These are phyloP conservation scores for Domatiomyces catenatus DNA, from an alignment of 2,329 filamentous ascomycete genomes.

Conservation along the genomic window DNA sequence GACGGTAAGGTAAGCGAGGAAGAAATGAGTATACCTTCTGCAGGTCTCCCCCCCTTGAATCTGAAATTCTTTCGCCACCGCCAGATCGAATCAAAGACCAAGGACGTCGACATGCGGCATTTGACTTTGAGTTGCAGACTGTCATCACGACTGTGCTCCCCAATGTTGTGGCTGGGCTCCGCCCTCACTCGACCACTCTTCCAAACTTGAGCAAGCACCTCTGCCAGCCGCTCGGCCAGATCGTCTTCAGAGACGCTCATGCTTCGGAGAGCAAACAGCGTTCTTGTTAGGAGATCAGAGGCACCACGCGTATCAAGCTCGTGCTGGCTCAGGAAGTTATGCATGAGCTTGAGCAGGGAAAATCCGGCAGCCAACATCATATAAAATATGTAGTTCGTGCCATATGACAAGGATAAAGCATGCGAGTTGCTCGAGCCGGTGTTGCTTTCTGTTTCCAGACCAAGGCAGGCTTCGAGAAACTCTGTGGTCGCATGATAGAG, in stretches of 20 bases:
- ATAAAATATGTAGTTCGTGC: conserved; percentile 50
- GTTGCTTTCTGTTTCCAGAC: conserved; percentile 26
- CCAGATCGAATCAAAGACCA: conserved; percentile 54
- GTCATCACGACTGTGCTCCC: conserved; percentile 9
- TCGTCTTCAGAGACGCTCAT: conserved; percentile 50
- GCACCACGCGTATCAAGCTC: conserved; percentile 35
- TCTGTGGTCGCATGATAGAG: conserved; percentile 32
- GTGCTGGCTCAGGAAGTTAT: conserved; percentile 46
- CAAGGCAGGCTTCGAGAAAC: conserved; percentile 33
- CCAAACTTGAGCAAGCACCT: conserved; percentile 53
- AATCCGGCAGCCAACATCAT: conserved; percentile 52
- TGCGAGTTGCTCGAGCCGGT: conserved; percentile 18
- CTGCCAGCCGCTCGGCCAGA: conserved; percentile 46
- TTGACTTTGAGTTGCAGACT: conserved; percentile 48
- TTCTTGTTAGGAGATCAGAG: conserved; percentile 41
- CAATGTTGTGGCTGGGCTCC: conserved; percentile 16
- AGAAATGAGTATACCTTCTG: conserved; percentile 21
- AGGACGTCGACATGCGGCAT: conserved; percentile 51
- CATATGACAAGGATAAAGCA: conserved; percentile 33
- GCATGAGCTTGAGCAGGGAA: conserved; percentile 48
- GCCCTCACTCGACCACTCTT: conserved; percentile 29
- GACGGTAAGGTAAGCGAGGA: background rate
- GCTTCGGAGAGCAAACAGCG: conserved; percentile 43
- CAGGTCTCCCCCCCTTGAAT: conserved; percentile 46
- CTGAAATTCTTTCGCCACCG: conserved; percentile 50